Base-by-base conservation (phyloP, 441 rosid species). In the Pelargonium australe region DNA sequence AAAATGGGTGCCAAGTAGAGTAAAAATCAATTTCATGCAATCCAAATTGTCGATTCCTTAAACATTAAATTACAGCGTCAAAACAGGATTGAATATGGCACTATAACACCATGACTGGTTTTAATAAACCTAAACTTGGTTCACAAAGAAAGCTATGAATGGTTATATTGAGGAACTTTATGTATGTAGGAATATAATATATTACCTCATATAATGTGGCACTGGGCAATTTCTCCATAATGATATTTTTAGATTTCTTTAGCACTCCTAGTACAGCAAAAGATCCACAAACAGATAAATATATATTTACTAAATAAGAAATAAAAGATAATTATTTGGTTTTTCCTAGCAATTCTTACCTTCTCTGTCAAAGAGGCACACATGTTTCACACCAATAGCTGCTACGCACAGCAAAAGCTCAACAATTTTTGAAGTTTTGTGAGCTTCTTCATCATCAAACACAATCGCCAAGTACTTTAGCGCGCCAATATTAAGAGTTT, bases 361-460 rank as follows among this genome's bases (percentile, higher is more conserved):
- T 75, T 75, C 77, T 17, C 43, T 25, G n/a, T 75, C 73, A 66
- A 70, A 75, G 0, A 75, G 66, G 69, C 77, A 75, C 16, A 70
- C 73, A 34, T 51, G 64, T 61, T 70, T 75, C 70, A 75, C 64
- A 2, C 77, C 74, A 47, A 75, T 73, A 75, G 73, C 80, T 40
- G 31, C 61, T 68, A 89, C 67, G 91, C 92, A 86, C 45, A 72
- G 82, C 82, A 94, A 73, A 79, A 89, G 98, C 79, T 81, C 61
- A 70, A 86, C 47, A 60, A 87, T 69, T 44, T 83, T 74, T 3
- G 79, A 47, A 73, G 75, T 80, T 51, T 80, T 79, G 65, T 31
- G 49, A 79, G 93, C 89, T 66, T 82, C 96, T 71, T 85, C 87
- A 62, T 89, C 85, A 69, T 92, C 96, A 25, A 90, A 66, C 7